Base-by-base conservation (phyloP, 345 rosid genomes). In the Salix udensis region DNA sequence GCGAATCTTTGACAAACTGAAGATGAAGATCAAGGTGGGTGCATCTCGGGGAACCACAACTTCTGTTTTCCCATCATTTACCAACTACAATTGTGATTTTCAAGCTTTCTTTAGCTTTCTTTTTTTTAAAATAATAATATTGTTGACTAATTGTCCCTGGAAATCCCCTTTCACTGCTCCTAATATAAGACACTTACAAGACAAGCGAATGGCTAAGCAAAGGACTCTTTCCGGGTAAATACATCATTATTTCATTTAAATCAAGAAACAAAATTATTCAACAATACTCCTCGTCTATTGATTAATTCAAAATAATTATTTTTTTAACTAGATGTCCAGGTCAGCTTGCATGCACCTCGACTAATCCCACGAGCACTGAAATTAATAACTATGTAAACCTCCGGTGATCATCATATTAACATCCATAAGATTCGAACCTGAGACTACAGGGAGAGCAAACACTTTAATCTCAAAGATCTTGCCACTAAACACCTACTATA, bases 1-100 rank as follows among this genome's bases (percentile, higher is more conserved):
- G 87, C 86, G 84, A 86, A 85, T 82, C 91, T 88, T 86, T 81
- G 87, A 85, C 76, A 81, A 80, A 50, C 18, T 10, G 18, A 44
- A 37, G 21, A 16, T 0, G 23, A 2, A 21, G 21, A 5, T 65
- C 40, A 26, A 40, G 77, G 79, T 73, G 48, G 69, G 74, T 81
- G 2, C 10, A 5, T 12, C 72, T 78, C 65, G 16, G 80, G 80
- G 83, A 77, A 72, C 44, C 71, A 58, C 24, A 10, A 21, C 70
- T 58, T 34, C 19, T 53, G 61, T 66, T 70, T 74, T 48, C 79
- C 65, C 74, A 81, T 81, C 79, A 81, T 81, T 78, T 80, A 78
- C 79, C 86, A 81, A 77, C 87, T 80, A 37, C 82, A 65, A 75
- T 11, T 30, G 67, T 80, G 78, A 83, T 83, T 72, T 79, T 77